These are phyloP conservation scores for Eragrostis curvula DNA, from an alignment of 176 grass and related monocot species.

Conservation along the genomic window DNA sequence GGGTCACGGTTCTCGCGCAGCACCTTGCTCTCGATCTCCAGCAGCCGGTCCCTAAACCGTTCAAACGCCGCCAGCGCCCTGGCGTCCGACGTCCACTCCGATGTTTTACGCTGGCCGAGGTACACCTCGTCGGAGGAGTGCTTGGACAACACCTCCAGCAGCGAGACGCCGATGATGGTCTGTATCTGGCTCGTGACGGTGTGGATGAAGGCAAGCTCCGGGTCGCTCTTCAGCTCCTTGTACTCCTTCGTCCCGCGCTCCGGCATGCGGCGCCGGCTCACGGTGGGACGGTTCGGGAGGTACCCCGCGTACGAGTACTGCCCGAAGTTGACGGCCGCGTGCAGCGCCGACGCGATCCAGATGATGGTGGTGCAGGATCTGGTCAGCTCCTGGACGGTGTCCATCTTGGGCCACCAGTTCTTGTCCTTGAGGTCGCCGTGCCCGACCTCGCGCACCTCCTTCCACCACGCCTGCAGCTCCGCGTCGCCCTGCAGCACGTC, in stretches of 20 bases:
- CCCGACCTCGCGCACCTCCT: constrained; percentile 76
- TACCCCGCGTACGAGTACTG: constrained; percentile 83
- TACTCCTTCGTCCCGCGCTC: constrained; percentile 51
- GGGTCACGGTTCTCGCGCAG: constrained; percentile 42
- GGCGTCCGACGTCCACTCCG: constrained; percentile 62
- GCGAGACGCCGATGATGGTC: constrained; percentile 75
- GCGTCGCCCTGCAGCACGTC: constrained; percentile 41
- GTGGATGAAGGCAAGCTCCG: constrained; percentile 59
- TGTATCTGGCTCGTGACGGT: constrained; percentile 82
- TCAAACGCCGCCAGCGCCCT: constrained; percentile 47
- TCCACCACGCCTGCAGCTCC: constrained; percentile 86
- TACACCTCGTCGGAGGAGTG: constrained; percentile 83
- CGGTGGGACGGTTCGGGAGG: constrained; percentile 71
- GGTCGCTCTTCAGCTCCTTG: constrained; percentile 49
- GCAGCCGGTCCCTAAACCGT: constrained; percentile 46
- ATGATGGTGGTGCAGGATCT: constrained; percentile 69
- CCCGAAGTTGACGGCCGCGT: constrained; percentile 83
- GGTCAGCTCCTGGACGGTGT: constrained; percentile 49
- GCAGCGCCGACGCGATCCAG: constrained; percentile 78
- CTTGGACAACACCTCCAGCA: constrained; percentile 68
- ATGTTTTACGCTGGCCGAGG: constrained; percentile 67
- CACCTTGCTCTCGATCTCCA: constrained; percentile 53
- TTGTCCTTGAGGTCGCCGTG: constrained; percentile 76
- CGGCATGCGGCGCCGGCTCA: constrained; percentile 71
- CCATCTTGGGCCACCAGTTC: constrained; percentile 63